Evolutionary conservation across 495 filamentous ascomycete species (phyloP).

Genomic region (Wilcoxina mikolae): DNA sequence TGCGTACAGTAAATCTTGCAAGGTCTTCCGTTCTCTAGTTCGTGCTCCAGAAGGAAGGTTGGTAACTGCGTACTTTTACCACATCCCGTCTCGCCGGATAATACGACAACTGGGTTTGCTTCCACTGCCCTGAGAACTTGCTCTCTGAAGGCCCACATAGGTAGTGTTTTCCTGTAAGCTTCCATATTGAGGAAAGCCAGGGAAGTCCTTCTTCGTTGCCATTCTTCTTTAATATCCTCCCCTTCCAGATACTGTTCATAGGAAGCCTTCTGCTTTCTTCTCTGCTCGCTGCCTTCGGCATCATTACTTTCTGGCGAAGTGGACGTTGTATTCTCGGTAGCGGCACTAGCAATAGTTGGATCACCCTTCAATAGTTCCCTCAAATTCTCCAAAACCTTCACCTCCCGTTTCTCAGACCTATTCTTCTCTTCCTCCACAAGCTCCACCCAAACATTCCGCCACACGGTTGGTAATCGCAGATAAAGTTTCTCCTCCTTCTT

Average conservation of each 20-base stretch:
- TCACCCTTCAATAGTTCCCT: constrained; percentile 52
- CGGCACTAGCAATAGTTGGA: constrained; percentile 38
- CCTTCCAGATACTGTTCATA: constrained; percentile 45
- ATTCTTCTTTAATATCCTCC: constrained; percentile 7
- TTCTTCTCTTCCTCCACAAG: constrained; percentile 47
- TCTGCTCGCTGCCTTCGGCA: constrained; percentile 43
- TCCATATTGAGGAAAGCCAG: constrained; percentile 39
- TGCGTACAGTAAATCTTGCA: constrained; percentile 90
- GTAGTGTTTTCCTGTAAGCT: constrained; percentile 50
- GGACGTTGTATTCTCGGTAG: constrained; percentile 33
- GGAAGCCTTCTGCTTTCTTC: constrained; percentile 46
- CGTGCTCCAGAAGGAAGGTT: constrained; percentile 76
- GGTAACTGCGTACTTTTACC: constrained; percentile 97
- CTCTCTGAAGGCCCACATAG: constrained; percentile 74
- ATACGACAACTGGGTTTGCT: constrained; percentile 64
- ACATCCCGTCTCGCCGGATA: constrained; percentile 91
- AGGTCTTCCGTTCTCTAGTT: constrained; percentile 58
- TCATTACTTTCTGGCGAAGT: constrained; percentile 20
- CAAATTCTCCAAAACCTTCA: constrained; percentile 45
- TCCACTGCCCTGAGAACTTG: constrained; percentile 61
- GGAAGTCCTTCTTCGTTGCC: constrained; percentile 33
- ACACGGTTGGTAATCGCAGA: constrained; percentile 57
- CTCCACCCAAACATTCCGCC: constrained; percentile 78
- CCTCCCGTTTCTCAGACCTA: constrained; percentile 57
- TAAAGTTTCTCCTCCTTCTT: constrained; percentile 75